Conservation (phyloP, 768 basidiomycete species). For the Amylocystis lapponica region DNA sequence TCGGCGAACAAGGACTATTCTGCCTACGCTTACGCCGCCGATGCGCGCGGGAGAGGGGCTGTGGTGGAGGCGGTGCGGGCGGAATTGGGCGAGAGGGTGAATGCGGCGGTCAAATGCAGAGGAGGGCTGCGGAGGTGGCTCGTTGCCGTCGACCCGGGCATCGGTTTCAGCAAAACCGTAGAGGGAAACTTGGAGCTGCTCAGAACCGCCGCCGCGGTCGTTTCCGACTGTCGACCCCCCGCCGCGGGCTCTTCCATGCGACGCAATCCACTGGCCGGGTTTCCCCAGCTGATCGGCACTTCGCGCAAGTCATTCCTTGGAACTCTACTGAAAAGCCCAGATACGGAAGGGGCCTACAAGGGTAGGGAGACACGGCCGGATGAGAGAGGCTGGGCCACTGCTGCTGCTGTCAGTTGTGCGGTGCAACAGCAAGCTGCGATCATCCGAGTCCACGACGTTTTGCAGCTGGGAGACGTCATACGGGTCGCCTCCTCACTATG, state of each 20-base stretch:
- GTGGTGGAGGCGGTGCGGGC: conserved; percentile 62
- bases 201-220: conserved; percentile 42
- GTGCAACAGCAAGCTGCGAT: conserved; percentile 68
- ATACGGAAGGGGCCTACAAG: conserved; percentile 29
- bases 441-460: conserved; percentile 79
- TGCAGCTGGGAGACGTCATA: conserved; percentile 69
- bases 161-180: conserved; percentile 89
- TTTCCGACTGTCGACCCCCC: conserved; percentile 22
- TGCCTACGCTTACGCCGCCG: conserved; percentile 37
- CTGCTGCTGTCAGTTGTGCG: conserved; percentile 66
- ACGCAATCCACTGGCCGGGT: conserved; percentile 49
- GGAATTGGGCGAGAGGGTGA: conserved; percentile 70
- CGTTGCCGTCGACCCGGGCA: conserved; percentile 84
- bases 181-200: conserved; percentile 71
- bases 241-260: conserved; percentile 7
- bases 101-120: conserved; percentile 53
- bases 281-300: conserved; percentile 67
- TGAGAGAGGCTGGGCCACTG: conserved; percentile 76
- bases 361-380: conserved; percentile 54
- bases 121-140: conserved; percentile 84
- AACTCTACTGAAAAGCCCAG: conserved; percentile 44
- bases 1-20: conserved; percentile 64
- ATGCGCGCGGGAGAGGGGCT: conserved; percentile 27
- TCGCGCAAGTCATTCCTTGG: conserved; percentile 88
- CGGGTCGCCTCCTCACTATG: conserved; percentile 38